phyloP scores from a whole-genome alignment of 164 flowering plant species.

The Liriodendron chinense region DNA sequence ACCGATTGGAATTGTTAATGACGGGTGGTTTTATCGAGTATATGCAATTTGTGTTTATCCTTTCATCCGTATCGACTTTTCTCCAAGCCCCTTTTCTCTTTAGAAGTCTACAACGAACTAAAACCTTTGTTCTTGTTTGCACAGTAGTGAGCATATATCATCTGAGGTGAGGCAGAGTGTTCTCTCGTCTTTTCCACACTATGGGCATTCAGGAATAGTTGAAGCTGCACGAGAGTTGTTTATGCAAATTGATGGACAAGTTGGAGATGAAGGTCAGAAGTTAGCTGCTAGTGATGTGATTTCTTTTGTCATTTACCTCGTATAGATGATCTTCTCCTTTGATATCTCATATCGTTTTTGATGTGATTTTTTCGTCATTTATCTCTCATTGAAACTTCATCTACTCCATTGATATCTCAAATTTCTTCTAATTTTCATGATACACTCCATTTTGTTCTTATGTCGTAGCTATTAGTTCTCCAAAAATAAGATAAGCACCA shows the following conservation, averaged over 20 bases:
- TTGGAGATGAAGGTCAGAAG: constrained; percentile 28
- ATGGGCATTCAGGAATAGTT: constrained; percentile 82
- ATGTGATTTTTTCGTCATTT: too few species aligned
- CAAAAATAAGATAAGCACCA: too few species aligned
- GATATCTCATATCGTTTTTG: neutral
- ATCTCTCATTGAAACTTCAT: too few species aligned
- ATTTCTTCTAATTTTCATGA: too few species aligned
- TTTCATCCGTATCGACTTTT: neutral
- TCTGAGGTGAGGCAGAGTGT: constrained; percentile 36
- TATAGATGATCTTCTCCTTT: neutral
- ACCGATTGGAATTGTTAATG: too few species aligned
- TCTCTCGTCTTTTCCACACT: constrained; percentile 60
- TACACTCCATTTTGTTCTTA: too few species aligned
- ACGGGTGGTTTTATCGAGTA: neutral
- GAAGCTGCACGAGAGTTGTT: constrained; percentile 79
- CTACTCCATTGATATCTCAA: too few species aligned
- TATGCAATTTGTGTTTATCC: neutral
- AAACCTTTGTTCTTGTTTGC: constrained; percentile 22
- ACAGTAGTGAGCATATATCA: constrained; percentile 39
- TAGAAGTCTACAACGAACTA: neutral
- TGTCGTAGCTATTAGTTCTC: too few species aligned
- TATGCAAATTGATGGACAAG: constrained; percentile 61
- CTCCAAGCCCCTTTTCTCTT: neutral
- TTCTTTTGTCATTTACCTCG: neutral
- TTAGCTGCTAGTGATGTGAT: neutral